These are phyloP conservation scores for Acer yangbiense DNA, from an alignment of 345 rosid genomes.

Conservation along the genomic window DNA sequence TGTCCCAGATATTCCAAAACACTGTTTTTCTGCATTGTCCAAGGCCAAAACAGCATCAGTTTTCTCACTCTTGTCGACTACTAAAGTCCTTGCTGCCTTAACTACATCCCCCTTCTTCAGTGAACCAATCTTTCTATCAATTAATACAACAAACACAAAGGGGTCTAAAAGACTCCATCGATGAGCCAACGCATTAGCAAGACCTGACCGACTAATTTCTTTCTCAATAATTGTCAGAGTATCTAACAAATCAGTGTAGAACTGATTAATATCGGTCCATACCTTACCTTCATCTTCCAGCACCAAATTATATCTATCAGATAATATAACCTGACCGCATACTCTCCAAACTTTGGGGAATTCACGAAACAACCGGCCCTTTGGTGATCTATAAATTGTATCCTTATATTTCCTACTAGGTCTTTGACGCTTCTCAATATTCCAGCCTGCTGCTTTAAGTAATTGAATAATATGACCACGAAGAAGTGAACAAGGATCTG, in stretches of 20 bases:
- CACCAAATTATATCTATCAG: constrained; percentile 39
- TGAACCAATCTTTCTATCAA: constrained; percentile 70
- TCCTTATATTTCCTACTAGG: constrained; percentile 55
- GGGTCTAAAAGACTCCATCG: constrained; percentile 84
- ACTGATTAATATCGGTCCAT: constrained; percentile 70
- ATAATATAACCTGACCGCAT: constrained; percentile 55
- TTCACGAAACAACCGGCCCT: constrained; percentile 65
- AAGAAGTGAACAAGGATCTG: constrained; percentile 78
- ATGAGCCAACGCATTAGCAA: constrained; percentile 50
- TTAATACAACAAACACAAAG: constrained; percentile 73
- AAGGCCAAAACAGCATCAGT: constrained; percentile 28
- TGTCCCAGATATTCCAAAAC: constrained; percentile 23
- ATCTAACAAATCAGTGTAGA: constrained; percentile 66
- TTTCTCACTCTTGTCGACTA: constrained; percentile 27
- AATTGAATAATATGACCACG: constrained; percentile 51
- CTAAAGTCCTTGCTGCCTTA: constrained; percentile 52
- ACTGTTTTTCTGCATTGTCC: constrained; percentile 25
- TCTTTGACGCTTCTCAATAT: constrained; percentile 55
- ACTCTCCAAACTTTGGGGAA: constrained; percentile 78
- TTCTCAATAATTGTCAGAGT: constrained; percentile 54
- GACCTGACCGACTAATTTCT: constrained; percentile 46
- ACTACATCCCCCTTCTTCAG: constrained; percentile 77
- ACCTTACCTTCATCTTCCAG: constrained; percentile 47
- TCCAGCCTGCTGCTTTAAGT: constrained; percentile 69
- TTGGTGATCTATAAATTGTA: constrained; percentile 65